A percentile compares a stretch with the other conserved stretches of the same genome.
Conservation (phyloP, 192 early-diverging fungal genomes). For the Podila horticola region DNA sequence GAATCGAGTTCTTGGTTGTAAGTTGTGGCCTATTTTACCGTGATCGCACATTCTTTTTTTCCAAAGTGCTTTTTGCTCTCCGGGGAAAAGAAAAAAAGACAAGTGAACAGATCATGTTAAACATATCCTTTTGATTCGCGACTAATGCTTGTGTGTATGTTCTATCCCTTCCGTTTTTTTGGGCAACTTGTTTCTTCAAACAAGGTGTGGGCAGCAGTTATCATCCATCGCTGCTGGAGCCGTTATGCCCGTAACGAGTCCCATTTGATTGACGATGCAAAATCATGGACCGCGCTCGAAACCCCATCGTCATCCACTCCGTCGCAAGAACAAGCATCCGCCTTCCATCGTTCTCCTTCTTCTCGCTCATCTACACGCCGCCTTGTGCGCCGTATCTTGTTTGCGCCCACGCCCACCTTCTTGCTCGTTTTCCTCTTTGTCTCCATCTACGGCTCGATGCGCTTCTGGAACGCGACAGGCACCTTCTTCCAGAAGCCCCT, state of each 20-base stretch:
- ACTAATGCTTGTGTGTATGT: background rate
- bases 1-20: conserved; percentile 42
- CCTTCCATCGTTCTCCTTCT: background rate
- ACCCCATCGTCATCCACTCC: too few species aligned
- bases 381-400: conserved; percentile 1
- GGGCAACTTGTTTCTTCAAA: background rate
- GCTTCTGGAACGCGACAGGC: conserved; percentile 43
- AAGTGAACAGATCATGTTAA: too few species aligned
- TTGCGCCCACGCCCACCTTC: conserved; percentile 33
- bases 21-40: background rate
- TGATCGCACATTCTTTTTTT: background rate
- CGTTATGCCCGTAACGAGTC: conserved; percentile 17
- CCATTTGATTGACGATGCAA: background rate
- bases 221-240: conserved; percentile 20
- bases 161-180: background rate
- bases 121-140: too few species aligned
- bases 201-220: conserved; percentile 32
- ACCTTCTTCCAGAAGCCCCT: conserved; percentile 37
- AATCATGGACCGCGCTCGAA: conserved; percentile 13
- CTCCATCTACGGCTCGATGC: conserved; percentile 38
- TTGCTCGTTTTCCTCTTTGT: conserved; percentile 26
- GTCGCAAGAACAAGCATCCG: background rate
- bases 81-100: too few species aligned
- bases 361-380: background rate
- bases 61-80: background rate